Percentiles rank a stretch among this genome's conserved stretches.
These are phyloP conservation scores for Termitomyces sp. DNA, from an alignment of 1,284 basidiomycete species.

Conservation along the genomic window DNA sequence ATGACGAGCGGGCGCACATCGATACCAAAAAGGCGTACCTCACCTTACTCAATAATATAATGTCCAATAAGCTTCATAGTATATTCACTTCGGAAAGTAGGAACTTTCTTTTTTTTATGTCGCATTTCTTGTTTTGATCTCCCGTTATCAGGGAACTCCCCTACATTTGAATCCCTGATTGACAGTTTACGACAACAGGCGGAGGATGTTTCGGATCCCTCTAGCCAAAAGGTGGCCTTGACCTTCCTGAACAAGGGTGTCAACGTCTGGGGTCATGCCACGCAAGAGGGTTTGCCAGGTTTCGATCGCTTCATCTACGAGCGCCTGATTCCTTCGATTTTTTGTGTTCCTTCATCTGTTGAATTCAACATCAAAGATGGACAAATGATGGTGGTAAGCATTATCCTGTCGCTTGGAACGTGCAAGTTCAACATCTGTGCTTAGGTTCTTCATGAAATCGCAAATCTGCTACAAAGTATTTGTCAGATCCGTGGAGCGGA, in stretches of 20 bases:
- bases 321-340: conserved; percentile 77
- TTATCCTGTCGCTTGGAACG: not conserved
- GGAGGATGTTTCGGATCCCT: conserved; percentile 68
- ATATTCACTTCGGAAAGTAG: conserved; percentile 85
- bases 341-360: conserved; percentile 75
- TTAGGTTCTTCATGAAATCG: conserved; percentile 86
- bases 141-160: conserved; percentile 67
- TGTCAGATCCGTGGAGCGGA: conserved; percentile 79
- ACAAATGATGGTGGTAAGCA: conserved; percentile 72
- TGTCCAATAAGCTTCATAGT: conserved; percentile 75
- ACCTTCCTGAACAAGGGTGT: conserved; percentile 78
- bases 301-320: conserved; percentile 95
- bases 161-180: conserved; percentile 64
- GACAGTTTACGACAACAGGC: conserved; percentile 77
- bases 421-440: not conserved
- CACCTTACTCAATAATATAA: conserved; percentile 76
- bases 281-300: conserved; percentile 69
- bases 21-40: conserved; percentile 93
- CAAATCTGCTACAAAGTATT: conserved; percentile 78
- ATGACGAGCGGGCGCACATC: conserved; percentile 80
- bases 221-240: conserved; percentile 79
- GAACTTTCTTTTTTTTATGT: conserved; percentile 29
- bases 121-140: not conserved
- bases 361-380: conserved; percentile 88
- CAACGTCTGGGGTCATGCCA: conserved; percentile 70